phyloP scores from a whole-genome alignment of 108 stramenopile genomes.

The Nitzschia sp. region DNA sequence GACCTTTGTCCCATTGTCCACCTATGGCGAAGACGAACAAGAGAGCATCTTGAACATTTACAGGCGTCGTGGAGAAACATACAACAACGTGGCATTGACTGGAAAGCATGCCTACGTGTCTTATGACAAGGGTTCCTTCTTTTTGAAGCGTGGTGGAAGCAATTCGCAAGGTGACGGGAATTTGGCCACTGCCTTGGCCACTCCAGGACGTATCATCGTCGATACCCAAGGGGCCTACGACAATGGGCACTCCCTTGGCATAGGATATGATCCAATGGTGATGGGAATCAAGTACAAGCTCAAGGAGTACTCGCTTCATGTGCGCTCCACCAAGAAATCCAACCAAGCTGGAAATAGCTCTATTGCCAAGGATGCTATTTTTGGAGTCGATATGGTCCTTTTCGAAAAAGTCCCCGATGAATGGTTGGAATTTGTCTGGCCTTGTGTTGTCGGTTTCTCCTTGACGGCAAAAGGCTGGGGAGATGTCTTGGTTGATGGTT shows the following conservation, averaged over 20 bases:
- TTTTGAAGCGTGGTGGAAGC: constrained; percentile 40
- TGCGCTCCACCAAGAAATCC: constrained; percentile 25
- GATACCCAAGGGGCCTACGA: constrained; percentile 63
- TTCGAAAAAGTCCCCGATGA: constrained; percentile 58
- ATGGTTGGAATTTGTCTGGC: constrained; percentile 56
- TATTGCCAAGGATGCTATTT: constrained; percentile 3
- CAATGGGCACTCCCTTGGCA: constrained; percentile 45
- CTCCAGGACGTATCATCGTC: constrained; percentile 61
- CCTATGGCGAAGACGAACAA: constrained; percentile 23
- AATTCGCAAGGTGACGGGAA: constrained; percentile 5
- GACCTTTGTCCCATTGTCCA: constrained; percentile 46
- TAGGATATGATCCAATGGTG: constrained; percentile 68
- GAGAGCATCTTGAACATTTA: constrained; percentile 25
- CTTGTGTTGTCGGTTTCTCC: constrained; percentile 62
- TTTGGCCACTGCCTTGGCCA: constrained; percentile 42
- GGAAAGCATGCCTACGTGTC: constrained; percentile 46
- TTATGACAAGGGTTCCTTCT: constrained; percentile 62
- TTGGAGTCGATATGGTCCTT: constrained; percentile 40
- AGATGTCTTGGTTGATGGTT: constrained; percentile 61
- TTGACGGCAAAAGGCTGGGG: constrained; percentile 66
- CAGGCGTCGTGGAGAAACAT: constrained; percentile 47
- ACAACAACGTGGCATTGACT: constrained; percentile 38
- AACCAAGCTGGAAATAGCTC: neutral
- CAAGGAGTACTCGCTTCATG: constrained; percentile 61
- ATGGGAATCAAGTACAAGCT: constrained; percentile 54